Base-by-base conservation (phyloP, 108 stramenopile species). In the Skeletonema tropicum region DNA sequence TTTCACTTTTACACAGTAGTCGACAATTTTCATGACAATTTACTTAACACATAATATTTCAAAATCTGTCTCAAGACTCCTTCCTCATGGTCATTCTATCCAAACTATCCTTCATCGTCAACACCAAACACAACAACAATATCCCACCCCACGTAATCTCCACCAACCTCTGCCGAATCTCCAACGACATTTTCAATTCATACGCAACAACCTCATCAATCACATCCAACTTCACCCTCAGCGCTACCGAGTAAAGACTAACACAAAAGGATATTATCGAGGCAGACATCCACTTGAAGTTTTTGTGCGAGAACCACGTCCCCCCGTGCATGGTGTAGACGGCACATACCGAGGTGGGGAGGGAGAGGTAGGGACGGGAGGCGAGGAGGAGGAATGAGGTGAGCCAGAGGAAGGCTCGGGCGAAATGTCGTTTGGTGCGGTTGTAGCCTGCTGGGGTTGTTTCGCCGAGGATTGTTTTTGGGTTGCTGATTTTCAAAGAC, bases 311-410 rank as follows among this genome's bases (percentile, higher is more conserved):
- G n/a, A 67, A 41, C 66, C 66, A 67, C 26, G 41, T 49, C 25
- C 66, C 66, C 4, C 66, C 66, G 30, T 67, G 66, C 66, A 67
- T 67, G n/a, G 48, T 52, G 66, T 67, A 67, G 6, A 67, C 48
- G 14, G 66, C 66, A 12, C 46, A 67, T 29, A 49, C 14, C 25
- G 66, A 67, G 26, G 66, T 32, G 6, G 31, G n/a, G 7, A 67
- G 30, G 3, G 66, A 49, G 48, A 67, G 29, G 15, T 52, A 13
- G 13, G 66, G 66, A 11, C 52, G 46, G 48, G 42, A 39, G n/a
- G 45, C 14, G 21, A 67, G 46, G 21, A 67, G 48, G n/a, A 67
- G 66, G 25, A 52, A 6, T 15, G 66, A 67, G 23, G 66, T 67
- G 1, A 31, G 42, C 66, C 66, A 67, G 6, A 67, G 29, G 13